Evolutionary conservation across 2,329 filamentous ascomycete genomes (phyloP).

Genomic region (Podosphaera aphanis): DNA sequence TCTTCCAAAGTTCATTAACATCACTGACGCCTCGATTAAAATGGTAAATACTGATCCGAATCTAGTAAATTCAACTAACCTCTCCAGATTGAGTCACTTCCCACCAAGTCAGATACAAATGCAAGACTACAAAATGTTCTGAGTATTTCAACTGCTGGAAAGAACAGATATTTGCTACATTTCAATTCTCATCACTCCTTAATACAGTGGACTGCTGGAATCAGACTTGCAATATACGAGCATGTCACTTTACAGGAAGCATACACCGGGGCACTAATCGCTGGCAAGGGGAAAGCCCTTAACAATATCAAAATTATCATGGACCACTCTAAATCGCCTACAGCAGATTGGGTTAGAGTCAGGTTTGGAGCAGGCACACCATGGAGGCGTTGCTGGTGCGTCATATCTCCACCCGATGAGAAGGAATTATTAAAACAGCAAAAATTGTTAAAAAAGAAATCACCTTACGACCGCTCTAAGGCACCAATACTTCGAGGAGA

Average conservation of each 20-base stretch:
- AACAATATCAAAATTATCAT: slow-evolving; percentile 84
- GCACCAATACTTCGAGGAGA: slow-evolving; percentile 53
- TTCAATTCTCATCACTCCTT: slow-evolving; percentile 89
- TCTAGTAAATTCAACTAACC: slow-evolving; percentile 10
- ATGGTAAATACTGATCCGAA: slow-evolving; percentile 42
- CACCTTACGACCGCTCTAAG: slow-evolving; percentile 54
- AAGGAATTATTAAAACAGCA: slow-evolving; percentile 71
- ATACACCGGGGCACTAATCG: slow-evolving; percentile 86
- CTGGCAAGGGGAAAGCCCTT: slow-evolving; percentile 69
- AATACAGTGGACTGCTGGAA: slow-evolving; percentile 87
- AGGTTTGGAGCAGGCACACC: slow-evolving; percentile 88
- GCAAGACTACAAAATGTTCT: slow-evolving; percentile 82
- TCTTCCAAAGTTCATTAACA: slow-evolving; percentile 77
- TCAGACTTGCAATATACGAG: slow-evolving; percentile 83
- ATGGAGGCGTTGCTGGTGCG: slow-evolving; percentile 93
- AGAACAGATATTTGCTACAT: slow-evolving; percentile 84
- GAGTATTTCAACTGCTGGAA: slow-evolving; percentile 82
- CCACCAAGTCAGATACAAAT: slow-evolving; percentile 53
- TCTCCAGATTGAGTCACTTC: slow-evolving; percentile 60
- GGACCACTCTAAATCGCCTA: slow-evolving; percentile 51
- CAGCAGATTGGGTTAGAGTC: slow-evolving; percentile 86
- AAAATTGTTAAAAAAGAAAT: slow-evolving; percentile 59
- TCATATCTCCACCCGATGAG: slow-evolving; percentile 77
- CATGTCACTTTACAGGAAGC: slow-evolving; percentile 83
- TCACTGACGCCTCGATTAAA: slow-evolving; percentile 92